Base-by-base conservation (phyloP, 2,329 filamentous ascomycete species). In the Fusarium veterinarium region DNA sequence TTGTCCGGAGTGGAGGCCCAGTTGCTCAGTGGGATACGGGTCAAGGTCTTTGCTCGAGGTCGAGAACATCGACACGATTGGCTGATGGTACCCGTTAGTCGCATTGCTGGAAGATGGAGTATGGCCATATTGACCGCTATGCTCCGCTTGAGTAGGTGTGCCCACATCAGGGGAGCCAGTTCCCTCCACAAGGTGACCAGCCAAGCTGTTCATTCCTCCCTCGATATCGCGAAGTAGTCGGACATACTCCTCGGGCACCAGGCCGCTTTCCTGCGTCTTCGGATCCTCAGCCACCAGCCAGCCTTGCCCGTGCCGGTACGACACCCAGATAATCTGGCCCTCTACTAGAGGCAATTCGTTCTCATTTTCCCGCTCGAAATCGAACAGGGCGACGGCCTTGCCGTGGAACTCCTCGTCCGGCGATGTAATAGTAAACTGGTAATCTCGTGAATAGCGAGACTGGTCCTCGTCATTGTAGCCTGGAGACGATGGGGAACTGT, bases 361-460 rank as follows among this genome's bases (percentile, higher is more conserved):
- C 80, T 98, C 95, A 80, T 98, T 98, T 82, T 98, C 95, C 37
- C 95, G 90, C 76, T 91, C 91, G 83, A 99, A 99, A 80, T 98
- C 95, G 80, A 97, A 99, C 28, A 99, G 86, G 11, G 96, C 96
- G 33, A 99, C 94, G 16, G 95, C 95, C 80, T 97, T 97, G 53
- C 96, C 96, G 79, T 98, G 95, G 90, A 98, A 98, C 81, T 98
- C 95, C 83, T 98, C 95, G 80, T 98, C 96, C 9, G 95, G 95
- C 19, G 94, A 97, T 20, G 94, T 95, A 76, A 97, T 97, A 23
- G 94, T 97, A 81, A 98, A 97, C 77, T 97, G 93, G 80, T 97
- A 98, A 81, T 97, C 94, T 74, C 93, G 91, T 49, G 94, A 97
- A 82, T 95, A 97, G 77, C 95, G 90, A 61, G 91, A 93, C 79